These are phyloP conservation scores for Globisporangium cylindrosporum DNA, from an alignment of 352 stramenopile genomes.

Conservation along the genomic window DNA sequence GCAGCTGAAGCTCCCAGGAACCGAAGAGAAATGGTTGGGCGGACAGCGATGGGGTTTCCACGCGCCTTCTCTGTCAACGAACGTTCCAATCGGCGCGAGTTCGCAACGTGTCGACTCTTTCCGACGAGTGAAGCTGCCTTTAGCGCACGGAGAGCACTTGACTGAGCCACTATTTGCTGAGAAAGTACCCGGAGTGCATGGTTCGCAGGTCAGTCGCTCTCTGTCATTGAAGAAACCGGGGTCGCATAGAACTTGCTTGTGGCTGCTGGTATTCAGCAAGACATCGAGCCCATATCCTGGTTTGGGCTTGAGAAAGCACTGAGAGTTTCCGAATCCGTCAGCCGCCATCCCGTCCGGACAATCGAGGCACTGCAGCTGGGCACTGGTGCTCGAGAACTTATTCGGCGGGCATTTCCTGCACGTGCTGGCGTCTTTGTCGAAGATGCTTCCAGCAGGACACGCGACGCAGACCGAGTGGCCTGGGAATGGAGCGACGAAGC, in stretches of 20 bases:
- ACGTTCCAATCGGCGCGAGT: constrained; percentile 4
- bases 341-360: constrained; percentile 13
- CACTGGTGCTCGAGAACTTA: constrained; percentile 12
- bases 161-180: background rate
- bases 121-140: constrained; percentile 1
- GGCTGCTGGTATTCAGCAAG: background rate
- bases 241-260: background rate
- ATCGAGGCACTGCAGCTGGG: constrained; percentile 7
- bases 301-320: constrained; percentile 2
- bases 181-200: constrained; percentile 6
- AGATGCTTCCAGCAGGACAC: constrained; percentile 42
- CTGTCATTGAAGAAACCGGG: constrained; percentile 12
- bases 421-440: constrained; percentile 16
- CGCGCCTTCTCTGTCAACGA: background rate
- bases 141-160: constrained; percentile 3
- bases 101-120: constrained; percentile 6
- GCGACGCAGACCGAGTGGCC: constrained; percentile 35
- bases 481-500: constrained; percentile 30
- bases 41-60: constrained; percentile 10
- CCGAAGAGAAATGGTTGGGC: constrained; percentile 7
- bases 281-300: constrained; percentile 1
- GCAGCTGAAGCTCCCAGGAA: background rate
- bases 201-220: constrained; percentile 6
- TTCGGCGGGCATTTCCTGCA: constrained; percentile 10
- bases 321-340: constrained; percentile 9